Percentiles rank a stretch among this genome's conserved stretches.
Conservation (phyloP, 106 monocot species). For the Dendrobium catenatum region DNA sequence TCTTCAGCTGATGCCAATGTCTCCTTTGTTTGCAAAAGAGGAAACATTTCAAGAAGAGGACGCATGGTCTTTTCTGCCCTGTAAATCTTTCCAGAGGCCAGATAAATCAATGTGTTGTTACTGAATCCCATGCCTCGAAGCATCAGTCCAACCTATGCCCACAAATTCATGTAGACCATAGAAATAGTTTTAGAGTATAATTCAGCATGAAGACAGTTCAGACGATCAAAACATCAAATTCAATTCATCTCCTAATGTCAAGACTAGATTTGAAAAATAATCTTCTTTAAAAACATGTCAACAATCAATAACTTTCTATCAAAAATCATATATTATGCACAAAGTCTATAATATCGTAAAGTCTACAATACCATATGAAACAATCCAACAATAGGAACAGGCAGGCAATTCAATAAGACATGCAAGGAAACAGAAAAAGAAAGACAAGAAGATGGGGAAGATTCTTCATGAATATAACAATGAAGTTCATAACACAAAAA, state of each 20-base stretch:
- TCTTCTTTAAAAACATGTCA: not conserved
- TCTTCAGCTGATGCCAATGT: constrained; percentile 75
- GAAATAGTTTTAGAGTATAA: not conserved
- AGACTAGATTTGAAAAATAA: not conserved
- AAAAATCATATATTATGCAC: not conserved
- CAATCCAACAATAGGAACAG: not conserved
- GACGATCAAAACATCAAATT: not conserved
- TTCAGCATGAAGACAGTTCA: not conserved
- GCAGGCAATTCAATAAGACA: not conserved
- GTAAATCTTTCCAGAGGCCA: constrained; percentile 97
- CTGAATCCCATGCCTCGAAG: constrained; percentile 96
- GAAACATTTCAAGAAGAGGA: constrained; percentile 98
- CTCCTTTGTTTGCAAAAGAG: constrained; percentile 93
- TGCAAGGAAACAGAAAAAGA: not conserved
- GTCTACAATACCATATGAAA: not conserved
- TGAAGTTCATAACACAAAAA: not conserved
- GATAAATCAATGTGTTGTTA: constrained; percentile 87
- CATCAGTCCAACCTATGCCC: constrained; percentile 85
- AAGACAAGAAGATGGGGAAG: not conserved
- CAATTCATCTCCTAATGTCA: not conserved
- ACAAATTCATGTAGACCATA: not conserved
- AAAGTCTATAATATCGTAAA: not conserved
- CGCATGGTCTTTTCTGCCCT: constrained; percentile 79
- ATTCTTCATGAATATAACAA: not conserved
- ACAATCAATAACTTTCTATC: not conserved